Base-by-base conservation (phyloP, 2,329 filamentous ascomycete species). In the Alternaria ventricosa region DNA sequence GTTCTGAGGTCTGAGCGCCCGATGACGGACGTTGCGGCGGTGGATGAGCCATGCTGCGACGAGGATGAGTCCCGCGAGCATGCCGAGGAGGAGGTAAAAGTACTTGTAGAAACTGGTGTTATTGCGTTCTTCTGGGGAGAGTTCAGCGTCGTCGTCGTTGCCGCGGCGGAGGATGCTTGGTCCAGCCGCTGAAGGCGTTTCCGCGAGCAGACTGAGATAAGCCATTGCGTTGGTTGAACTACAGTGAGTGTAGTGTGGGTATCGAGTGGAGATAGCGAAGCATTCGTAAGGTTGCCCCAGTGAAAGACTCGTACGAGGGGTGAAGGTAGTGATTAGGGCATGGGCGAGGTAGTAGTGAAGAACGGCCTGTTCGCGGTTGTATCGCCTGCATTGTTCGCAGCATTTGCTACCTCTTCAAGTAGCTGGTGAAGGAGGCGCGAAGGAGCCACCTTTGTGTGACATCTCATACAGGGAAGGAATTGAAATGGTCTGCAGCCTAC, bases 21-120 rank as follows among this genome's bases (percentile, higher is more conserved):
- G 76, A 36, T 68, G 78, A 70, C 66, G 79, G 68, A 71, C 80
- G 66, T 72, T 81, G 11, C 83, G 82, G 13, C 81, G 79, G 55
- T 84, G 78, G 55, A 86, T 78, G 47, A 86, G 74, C 65, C 84
- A 82, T 15, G 81, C 67, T 13, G 80, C 74, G 23, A 81, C 66
- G 47, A 81, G 78, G 28, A 85, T 51, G 5, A 86, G 60, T 5
- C 83, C 75, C 49, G 84, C 80, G 61, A 86, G 74, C 23, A 89
- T 80, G 25, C 86, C 82, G 51, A 89, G 82, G 79, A 87, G 88
- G 68, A 86, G 82, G 76, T 88, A 86, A 67, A 86, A 87, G 68
- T 85, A 83, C 63, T 82, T 80, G 57, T 82, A 80, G 28, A 70
- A 66, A 46, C 72, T 61, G 6, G 65, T 60, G n/a, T 47, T 61